Conservation (phyloP, 2,329 filamentous ascomycete species). For the Aspergillus bombycis region DNA sequence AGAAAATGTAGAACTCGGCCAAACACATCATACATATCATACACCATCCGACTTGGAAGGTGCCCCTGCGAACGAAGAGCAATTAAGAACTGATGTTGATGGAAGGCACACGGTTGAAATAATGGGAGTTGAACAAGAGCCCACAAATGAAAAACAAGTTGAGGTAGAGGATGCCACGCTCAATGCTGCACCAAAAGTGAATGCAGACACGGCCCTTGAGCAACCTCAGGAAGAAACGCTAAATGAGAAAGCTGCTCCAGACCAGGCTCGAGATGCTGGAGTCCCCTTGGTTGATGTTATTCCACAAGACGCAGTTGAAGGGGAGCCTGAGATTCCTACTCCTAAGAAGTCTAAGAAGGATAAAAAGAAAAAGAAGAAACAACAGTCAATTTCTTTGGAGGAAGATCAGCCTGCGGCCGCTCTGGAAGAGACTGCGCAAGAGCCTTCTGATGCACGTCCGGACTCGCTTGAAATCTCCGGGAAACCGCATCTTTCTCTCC, state of each 20-base stretch:
- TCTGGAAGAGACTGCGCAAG: background rate
- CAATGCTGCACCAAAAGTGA: background rate
- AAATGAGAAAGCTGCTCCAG: background rate
- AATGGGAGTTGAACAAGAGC: background rate
- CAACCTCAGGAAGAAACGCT: background rate
- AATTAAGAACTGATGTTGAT: background rate
- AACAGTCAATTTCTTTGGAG: slow-evolving; percentile 19
- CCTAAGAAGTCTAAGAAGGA: slow-evolving; percentile 32
- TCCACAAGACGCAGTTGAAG: slow-evolving; percentile 4
- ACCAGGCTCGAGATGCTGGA: background rate
- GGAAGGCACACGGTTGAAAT: background rate
- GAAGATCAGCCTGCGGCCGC: slow-evolving; percentile 7
- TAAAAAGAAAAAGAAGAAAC: slow-evolving; percentile 36
- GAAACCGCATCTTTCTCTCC: background rate
- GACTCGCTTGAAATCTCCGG: background rate
- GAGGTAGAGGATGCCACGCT: background rate
- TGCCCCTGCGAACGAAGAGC: background rate
- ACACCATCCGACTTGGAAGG: background rate
- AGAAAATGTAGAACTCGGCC: background rate
- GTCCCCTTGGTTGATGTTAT: background rate
- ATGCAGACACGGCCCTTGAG: background rate
- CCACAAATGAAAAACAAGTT: background rate
- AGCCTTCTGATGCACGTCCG: background rate
- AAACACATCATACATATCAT: background rate
- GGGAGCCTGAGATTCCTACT: slow-evolving; percentile 14